Percentiles rank a stretch among this genome's conserved stretches.
Evolutionary conservation across 495 filamentous ascomycete species (phyloP).

Genomic region (Trypethelium eluteriae): DNA sequence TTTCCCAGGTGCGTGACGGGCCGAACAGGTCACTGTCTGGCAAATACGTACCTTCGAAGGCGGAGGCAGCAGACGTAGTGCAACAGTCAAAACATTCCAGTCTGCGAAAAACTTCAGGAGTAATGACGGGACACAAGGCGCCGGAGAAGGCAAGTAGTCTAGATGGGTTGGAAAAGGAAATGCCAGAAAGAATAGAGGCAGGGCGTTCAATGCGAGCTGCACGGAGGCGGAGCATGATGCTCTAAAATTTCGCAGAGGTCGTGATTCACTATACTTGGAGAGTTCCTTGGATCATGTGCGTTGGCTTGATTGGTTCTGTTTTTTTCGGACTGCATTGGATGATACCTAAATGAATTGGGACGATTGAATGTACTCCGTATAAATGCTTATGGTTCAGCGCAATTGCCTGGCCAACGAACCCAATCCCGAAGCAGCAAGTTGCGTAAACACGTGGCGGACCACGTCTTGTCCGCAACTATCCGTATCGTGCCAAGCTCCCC

Average conservation of each 20-base stretch:
- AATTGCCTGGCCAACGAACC: background rate
- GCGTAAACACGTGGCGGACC: background rate
- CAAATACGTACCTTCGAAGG: background rate
- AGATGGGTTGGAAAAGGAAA: background rate
- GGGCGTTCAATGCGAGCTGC: background rate
- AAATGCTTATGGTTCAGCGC: background rate
- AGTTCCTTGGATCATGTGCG: background rate
- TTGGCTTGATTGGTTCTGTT: background rate
- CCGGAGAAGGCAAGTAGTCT: background rate
- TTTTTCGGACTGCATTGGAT: background rate
- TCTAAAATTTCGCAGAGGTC: background rate
- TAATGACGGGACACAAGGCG: too few species aligned
- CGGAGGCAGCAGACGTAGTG: background rate
- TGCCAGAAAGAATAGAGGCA: background rate
- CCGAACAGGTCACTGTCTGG: background rate
- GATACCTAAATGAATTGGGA: conserved; percentile 9
- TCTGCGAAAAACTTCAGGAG: background rate
- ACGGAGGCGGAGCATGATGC: conserved; percentile 8
- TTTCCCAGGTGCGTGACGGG: conserved; percentile 20
- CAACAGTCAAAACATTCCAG: background rate
- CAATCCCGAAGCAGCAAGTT: background rate
- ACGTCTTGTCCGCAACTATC: background rate
- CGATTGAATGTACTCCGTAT: background rate
- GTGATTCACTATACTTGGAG: background rate
- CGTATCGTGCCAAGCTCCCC: too few species aligned